Percentiles rank a stretch among this genome's conserved stretches.
Conservation (phyloP, 75 land plant genomes). For the Larix kaempferi region DNA sequence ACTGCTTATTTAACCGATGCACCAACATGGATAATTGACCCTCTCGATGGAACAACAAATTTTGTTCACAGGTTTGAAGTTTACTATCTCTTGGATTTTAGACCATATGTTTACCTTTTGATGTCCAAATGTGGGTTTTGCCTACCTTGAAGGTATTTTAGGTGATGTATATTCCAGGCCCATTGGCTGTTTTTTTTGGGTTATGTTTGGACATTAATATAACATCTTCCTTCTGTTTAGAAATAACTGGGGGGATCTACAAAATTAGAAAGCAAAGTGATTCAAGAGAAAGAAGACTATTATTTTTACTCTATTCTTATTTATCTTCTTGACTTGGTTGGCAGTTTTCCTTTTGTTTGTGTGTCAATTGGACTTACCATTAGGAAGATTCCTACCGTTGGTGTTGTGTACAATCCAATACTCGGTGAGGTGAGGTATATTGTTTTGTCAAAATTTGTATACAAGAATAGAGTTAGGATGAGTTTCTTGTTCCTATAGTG, state of each 20-base stretch:
- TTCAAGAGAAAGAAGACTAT: not conserved
- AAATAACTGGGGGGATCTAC: not conserved
- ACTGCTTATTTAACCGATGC: conserved; percentile 62
- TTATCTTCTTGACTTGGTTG: not conserved
- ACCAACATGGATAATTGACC: conserved; percentile 97
- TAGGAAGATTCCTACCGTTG: conserved; percentile 63
- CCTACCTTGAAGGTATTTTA: not conserved
- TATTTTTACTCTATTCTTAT: not conserved
- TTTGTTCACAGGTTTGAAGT: conserved; percentile 82
- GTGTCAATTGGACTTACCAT: conserved; percentile 93
- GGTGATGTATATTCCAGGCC: not conserved
- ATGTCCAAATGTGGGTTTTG: not conserved
- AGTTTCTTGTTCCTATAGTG: not conserved
- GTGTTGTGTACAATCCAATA: conserved; percentile 95
- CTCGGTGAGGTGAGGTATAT: conserved; percentile 68
- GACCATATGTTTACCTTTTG: not conserved
- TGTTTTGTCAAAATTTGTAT: not conserved
- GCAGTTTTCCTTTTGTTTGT: conserved; percentile 92
- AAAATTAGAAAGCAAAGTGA: not conserved
- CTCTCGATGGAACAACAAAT: conserved; percentile 96
- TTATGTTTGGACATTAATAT: not conserved
- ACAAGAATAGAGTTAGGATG: not conserved
- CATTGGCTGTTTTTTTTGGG: not conserved
- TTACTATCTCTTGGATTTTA: not conserved
- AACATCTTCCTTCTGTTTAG: not conserved